A percentile compares a stretch with the other conserved stretches of the same genome.
These are phyloP conservation scores for Adenanthera pavonina DNA, from an alignment of 306 rosid species.

Conservation along the genomic window DNA sequence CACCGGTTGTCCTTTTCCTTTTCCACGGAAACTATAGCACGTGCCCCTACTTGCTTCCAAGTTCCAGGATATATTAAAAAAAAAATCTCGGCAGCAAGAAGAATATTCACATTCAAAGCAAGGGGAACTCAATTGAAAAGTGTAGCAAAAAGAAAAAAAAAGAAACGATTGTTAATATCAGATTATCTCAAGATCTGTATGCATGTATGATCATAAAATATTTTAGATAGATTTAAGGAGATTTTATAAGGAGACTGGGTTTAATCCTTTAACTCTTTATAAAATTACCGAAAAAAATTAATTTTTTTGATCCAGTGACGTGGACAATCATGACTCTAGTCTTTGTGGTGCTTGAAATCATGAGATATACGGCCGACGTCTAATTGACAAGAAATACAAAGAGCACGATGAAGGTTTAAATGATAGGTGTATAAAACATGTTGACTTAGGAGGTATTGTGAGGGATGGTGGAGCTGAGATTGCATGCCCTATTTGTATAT, in stretches of 20 bases:
- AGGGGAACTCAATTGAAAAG: background rate
- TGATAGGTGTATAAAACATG: background rate
- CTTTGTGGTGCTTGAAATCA: slow-evolving; percentile 24
- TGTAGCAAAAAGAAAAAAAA: no score
- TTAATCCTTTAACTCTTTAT: no score
- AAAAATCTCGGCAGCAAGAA: background rate
- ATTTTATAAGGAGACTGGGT: no score
- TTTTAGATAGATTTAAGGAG: no score
- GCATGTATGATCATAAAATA: no score
- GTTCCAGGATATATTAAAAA: background rate
- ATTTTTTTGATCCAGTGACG: no score
- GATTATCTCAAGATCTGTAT: no score
- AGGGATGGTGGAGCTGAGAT: background rate
- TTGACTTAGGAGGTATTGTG: background rate
- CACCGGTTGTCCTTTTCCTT: background rate
- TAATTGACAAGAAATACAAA: background rate
- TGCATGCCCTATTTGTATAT: background rate
- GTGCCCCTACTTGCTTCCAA: background rate
- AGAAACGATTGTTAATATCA: no score
- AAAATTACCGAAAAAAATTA: no score
- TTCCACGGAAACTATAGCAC: background rate
- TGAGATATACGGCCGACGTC: slow-evolving; percentile 45
- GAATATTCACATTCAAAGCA: background rate
- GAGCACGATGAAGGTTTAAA: slow-evolving; percentile 6
- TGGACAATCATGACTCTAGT: background rate